Conservation (phyloP, 306 rosid species). For the Dryas drummondii region DNA sequence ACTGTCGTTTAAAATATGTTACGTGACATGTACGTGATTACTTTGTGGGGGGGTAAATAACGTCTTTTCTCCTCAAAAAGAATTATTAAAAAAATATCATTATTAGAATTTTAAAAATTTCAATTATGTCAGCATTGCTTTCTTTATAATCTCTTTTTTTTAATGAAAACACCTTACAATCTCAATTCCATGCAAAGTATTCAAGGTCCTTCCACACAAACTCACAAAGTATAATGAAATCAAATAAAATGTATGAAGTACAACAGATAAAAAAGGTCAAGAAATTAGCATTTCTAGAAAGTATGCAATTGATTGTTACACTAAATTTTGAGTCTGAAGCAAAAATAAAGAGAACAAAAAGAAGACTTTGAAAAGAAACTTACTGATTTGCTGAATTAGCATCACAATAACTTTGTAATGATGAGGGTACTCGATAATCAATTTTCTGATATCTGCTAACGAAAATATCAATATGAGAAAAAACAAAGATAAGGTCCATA, state of each 20-base stretch:
- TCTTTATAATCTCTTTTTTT: background rate
- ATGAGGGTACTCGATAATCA: conserved; percentile 78
- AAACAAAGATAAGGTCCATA: background rate
- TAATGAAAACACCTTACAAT: too few species aligned
- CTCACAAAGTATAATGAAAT: background rate
- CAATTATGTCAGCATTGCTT: background rate
- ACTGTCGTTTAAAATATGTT: too few species aligned
- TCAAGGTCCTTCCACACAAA: conserved; percentile 2
- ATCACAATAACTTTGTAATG: conserved; percentile 71
- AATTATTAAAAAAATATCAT: too few species aligned
- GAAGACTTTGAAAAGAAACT: conserved; percentile 31
- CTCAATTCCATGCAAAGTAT: background rate
- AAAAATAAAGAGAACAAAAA: conserved; percentile 5
- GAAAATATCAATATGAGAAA: conserved; percentile 21
- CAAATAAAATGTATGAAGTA: background rate
- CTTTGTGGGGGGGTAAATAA: too few species aligned
- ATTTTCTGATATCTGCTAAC: conserved; percentile 74
- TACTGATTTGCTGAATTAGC: conserved; percentile 57
- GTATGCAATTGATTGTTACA: background rate
- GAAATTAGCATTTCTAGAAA: background rate
- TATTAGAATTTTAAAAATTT: background rate
- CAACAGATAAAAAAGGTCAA: background rate
- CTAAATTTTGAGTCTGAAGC: conserved; percentile 1
- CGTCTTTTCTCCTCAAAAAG: too few species aligned
- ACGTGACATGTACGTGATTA: too few species aligned